phyloP scores from a whole-genome alignment of 2,329 filamentous ascomycete genomes.

The Fusarium cicatricum region DNA sequence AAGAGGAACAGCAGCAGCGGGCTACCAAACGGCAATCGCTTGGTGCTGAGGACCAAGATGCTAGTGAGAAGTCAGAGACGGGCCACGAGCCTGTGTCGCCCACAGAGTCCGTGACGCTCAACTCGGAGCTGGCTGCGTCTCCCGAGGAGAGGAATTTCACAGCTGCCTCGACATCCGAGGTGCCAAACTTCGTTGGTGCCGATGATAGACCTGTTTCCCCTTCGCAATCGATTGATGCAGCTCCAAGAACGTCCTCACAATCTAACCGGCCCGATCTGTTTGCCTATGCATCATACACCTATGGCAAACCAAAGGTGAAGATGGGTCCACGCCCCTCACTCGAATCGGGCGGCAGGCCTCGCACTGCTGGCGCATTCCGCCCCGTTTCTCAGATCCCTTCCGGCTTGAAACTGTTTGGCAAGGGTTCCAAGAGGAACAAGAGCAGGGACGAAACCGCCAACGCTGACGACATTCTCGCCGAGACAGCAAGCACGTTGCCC shows the following conservation, averaged over 20 bases:
- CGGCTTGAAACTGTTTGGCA: conserved; percentile 76
- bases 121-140: conserved; percentile 60
- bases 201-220: conserved; percentile 56
- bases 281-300: conserved; percentile 58
- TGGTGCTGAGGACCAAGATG: conserved; percentile 58
- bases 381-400: conserved; percentile 83
- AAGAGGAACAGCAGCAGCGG: conserved; percentile 72
- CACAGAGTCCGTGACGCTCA: conserved; percentile 55
- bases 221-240: conserved; percentile 54
- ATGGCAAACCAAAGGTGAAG: conserved; percentile 82
- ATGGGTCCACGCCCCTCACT: conserved; percentile 84
- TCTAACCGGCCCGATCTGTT: conserved; percentile 61
- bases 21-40: conserved; percentile 67
- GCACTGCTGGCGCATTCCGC: conserved; percentile 69
- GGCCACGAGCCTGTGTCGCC: conserved; percentile 37
- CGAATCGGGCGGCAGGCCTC: conserved; percentile 67
- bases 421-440: conserved; percentile 60
- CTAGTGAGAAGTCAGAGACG: conserved; percentile 38
- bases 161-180: conserved; percentile 55
- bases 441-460: conserved; percentile 39
- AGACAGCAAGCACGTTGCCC: conserved; percentile 50
- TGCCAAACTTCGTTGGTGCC: conserved; percentile 60
- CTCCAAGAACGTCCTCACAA: conserved; percentile 60
- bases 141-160: conserved; percentile 61
- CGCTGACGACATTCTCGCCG: conserved; percentile 48